Base-by-base conservation (phyloP, 1,139 yeast species). In the Suhomyces choctaworum region DNA sequence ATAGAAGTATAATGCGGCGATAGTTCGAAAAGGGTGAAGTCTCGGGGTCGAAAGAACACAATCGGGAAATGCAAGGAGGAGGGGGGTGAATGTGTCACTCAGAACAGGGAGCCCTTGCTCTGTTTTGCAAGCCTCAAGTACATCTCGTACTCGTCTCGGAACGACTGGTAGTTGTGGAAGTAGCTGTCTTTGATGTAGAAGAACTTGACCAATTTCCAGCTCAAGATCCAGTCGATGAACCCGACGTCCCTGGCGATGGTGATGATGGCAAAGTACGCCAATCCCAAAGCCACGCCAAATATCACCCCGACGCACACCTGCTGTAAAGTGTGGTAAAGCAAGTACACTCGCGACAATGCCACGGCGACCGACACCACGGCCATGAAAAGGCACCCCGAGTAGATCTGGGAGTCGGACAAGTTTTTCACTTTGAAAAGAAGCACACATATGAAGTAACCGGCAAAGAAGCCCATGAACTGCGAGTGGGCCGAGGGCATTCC, bases 401-500 rank as follows among this genome's bases (percentile, higher is more conserved):
- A 21, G 42, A 60, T 63, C 29, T 58, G 58, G 7, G 30, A 22
- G 17, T 34, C 12, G 22, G 53, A 31, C 44, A 57, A 46, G 42
- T 47, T 52, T 7, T 45, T 48, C 27, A 68, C 52, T 44, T 60
- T 61, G 42, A 60, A 57, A 8, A 63, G 22, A 7, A 67, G 32
- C 9, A 60, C 55, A 45, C 87, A 68, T 7, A 73, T 55, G 38
- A 79, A 67, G 58, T 87, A 89, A 4, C 80, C 73, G 11, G 82
- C 76, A 50, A 84, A 81, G 58, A 81, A 92, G 1, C 95, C 94
- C 89, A 89, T 85, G 60, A 90, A 92, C 61, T 92, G 98, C 0
- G 96, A 80, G 59, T 92, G 98, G 2, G 97, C 96, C 37, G 92
- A 81, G 0, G 98, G 98, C 97, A 92, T 90, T 0, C 98, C 98